Conservation (phyloP, 352 stramenopile genomes). For the Pythium biforme region DNA sequence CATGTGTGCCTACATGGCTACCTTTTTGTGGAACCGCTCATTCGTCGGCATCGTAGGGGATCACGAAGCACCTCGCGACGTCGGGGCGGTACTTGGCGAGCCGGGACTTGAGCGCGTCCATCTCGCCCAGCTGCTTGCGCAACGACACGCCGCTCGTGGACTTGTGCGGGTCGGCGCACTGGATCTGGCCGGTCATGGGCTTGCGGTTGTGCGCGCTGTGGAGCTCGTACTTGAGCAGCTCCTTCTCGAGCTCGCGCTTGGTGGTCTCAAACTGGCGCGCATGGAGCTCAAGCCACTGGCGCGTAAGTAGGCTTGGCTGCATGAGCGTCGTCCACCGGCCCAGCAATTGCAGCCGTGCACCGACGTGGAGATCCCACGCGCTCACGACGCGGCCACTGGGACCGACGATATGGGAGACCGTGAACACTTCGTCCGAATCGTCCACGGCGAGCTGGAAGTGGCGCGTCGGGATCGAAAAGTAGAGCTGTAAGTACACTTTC, state of each 20-base stretch:
- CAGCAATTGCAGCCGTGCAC: slow-evolving; percentile 55
- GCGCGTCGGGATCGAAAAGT: slow-evolving; percentile 65
- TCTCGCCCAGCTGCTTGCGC: slow-evolving; percentile 45
- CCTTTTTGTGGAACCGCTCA: too few relatives aligned
- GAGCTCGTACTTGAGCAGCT: slow-evolving; percentile 66
- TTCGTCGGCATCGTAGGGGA: slow-evolving; percentile 33
- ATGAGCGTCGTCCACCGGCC: slow-evolving; percentile 67
- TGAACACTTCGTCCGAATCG: slow-evolving; percentile 69
- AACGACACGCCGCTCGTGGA: slow-evolving; percentile 43
- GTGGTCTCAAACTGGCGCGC: slow-evolving; percentile 37
- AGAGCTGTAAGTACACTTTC: slow-evolving; percentile 43
- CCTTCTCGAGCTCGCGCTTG: slow-evolving; percentile 43
- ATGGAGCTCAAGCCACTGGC: slow-evolving; percentile 65
- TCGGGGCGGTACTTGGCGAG: slow-evolving; percentile 58
- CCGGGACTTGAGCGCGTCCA: slow-evolving; percentile 39
- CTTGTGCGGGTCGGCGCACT: slow-evolving; percentile 56
- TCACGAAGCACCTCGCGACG: slow-evolving; percentile 46
- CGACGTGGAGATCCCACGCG: slow-evolving; percentile 70
- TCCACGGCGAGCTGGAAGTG: slow-evolving; percentile 69
- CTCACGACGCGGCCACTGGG: slow-evolving; percentile 42
- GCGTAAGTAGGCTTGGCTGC: slow-evolving; percentile 71
- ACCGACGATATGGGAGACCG: slow-evolving; percentile 67
- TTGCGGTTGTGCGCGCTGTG: slow-evolving; percentile 32
- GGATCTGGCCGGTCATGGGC: slow-evolving; percentile 33
- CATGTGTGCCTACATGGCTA: too few relatives aligned